Base-by-base conservation (phyloP, 2,329 filamentous ascomycete genomes). In the Arthrobotrys sinensis region DNA sequence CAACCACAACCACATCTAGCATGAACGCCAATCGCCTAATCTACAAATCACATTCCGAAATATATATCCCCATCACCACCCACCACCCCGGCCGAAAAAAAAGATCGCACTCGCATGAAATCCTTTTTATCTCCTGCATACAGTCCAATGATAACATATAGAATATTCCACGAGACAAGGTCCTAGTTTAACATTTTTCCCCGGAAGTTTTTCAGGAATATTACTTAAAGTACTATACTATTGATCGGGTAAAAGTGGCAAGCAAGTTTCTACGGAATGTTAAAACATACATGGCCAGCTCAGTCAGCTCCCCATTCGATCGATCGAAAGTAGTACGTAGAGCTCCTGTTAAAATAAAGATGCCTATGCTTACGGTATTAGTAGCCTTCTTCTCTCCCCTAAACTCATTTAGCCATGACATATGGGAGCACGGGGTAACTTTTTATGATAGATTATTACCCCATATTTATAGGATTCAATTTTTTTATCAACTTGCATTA, bases 381-480 rank as follows among this genome's bases (percentile, higher is more conserved):
- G 24, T 50, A 24, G 46, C 46, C 21, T 50, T 21, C 24, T 28
- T 45, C 2, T 5, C 12, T n/a, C 4, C 6, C 7, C 50, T 53
- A 34, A 34, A 34, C 32, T 38, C 11, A 57, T 38, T 57, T 40
- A n/a, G 38, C n/a, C 4, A 57, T n/a, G n/a, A n/a, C n/a, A n/a
- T n/a, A n/a, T 57, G 3, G 32, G 34, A 38, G n/a, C 52, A 57
- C 52, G 52, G 52, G 52, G 34, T 38, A 24, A 24, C 24, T 52
- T 52, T 28, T 28, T 53, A 24, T 53, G n/a, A 34, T 16, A 16
- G 32, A 53, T 32, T 24, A 24, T 53, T 34, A 53, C 50, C 21
- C 50, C 50, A 53, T 53, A 12, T 57, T 38, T 24, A 57, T 57
- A 57, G 52, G 52, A 57, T 57, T 57, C 52, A 52, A 6, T n/a